A percentile compares a stretch with the other conserved stretches of the same genome.
phyloP scores from a whole-genome alignment of 495 filamentous ascomycete species.

The Penicillium herquei region DNA sequence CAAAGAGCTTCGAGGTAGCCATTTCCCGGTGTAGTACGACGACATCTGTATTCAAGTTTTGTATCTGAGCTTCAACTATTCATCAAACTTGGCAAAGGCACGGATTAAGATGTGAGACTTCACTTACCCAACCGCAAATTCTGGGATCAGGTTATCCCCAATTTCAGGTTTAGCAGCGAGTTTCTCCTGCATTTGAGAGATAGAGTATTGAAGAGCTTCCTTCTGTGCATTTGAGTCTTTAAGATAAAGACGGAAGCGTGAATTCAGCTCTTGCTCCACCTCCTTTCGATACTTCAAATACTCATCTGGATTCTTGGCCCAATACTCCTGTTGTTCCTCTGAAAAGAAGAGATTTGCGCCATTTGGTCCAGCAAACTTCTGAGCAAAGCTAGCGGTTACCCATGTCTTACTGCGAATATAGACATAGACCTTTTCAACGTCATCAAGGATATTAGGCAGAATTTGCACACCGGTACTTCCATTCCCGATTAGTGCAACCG shows the following conservation, averaged over 20 bases:
- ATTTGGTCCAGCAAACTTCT: neutral
- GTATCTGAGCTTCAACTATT: too few relatives aligned
- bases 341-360: neutral
- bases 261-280: neutral
- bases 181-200: neutral
- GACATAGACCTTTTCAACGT: neutral
- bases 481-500: conserved; percentile 61
- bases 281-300: neutral
- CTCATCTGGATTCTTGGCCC: neutral
- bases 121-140: too few relatives aligned
- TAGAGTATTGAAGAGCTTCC: too few relatives aligned
- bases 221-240: too few relatives aligned
- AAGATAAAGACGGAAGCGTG: too few relatives aligned
- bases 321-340: neutral
- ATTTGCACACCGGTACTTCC: conserved; percentile 57
- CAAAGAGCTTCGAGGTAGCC: neutral
- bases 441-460: conserved; percentile 41
- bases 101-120: too few relatives aligned
- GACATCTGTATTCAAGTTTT: too few relatives aligned
- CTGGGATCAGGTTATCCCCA: neutral
- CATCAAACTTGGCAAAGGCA: too few relatives aligned
- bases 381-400: neutral
- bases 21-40: neutral
- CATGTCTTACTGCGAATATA: neutral
- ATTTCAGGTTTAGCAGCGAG: neutral